These are phyloP conservation scores for Toxoplasma gondii DNA, from an alignment of 169 alveolate species.

Conservation along the genomic window DNA sequence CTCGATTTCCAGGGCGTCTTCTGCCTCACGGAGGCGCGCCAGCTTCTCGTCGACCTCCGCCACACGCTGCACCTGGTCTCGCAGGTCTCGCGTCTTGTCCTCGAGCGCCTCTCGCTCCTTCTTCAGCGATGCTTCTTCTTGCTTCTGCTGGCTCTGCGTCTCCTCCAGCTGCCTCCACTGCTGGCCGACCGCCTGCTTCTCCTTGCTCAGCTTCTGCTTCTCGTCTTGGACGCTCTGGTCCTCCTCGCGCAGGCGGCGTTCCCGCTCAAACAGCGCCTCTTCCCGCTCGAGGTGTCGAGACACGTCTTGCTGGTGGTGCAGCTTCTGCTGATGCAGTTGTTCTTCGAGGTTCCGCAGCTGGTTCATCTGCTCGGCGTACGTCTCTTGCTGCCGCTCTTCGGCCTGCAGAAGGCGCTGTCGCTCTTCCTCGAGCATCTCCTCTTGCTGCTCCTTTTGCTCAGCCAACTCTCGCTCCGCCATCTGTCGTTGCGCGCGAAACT, in stretches of 20 bases:
- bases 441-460: background rate
- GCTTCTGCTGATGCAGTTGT: conserved; percentile 11
- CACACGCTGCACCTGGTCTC: background rate
- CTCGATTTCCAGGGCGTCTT: background rate
- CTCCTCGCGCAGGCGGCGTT: background rate
- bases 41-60: conserved; percentile 3
- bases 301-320: conserved; percentile 29
- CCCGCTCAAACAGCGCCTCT: conserved; percentile 20
- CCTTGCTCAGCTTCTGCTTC: background rate
- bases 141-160: background rate
- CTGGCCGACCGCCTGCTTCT: background rate
- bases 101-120: background rate
- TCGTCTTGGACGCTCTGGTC: conserved; percentile 24
- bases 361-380: conserved; percentile 1
- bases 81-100: background rate
- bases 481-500: background rate
- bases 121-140: background rate
- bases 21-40: background rate
- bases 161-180: conserved; percentile 24
- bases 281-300: background rate
- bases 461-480: conserved; percentile 16
- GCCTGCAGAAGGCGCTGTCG: conserved; percentile 14
- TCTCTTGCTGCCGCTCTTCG: conserved; percentile 4
- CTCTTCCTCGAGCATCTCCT: conserved; percentile 13
- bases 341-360: conserved; percentile 13